Evolutionary conservation across 768 basidiomycete genomes (phyloP).

Genomic region (Dioszegia aurantiaca): DNA sequence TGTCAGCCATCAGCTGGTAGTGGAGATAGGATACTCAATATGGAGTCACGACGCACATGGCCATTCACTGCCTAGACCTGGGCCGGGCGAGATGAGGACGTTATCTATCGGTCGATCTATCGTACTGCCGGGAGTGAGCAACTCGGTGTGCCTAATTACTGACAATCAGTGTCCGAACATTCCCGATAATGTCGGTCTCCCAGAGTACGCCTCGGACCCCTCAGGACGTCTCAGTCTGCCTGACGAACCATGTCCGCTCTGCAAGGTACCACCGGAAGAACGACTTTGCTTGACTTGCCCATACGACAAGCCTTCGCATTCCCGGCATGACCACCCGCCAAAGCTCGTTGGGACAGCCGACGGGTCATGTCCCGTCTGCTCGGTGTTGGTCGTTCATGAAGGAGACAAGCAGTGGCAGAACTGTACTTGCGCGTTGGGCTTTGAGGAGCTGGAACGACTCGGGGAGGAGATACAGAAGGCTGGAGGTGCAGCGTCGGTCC

Average conservation of each 20-base stretch:
- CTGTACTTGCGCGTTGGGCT: constrained; percentile 19
- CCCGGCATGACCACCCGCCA: constrained; percentile 19
- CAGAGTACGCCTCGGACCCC: constrained; percentile 21
- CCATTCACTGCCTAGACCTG: constrained; percentile 13
- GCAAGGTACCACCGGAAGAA: constrained; percentile 17
- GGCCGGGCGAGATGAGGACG: constrained; percentile 23
- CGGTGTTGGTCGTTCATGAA: constrained; percentile 10
- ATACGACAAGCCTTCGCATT: constrained; percentile 5
- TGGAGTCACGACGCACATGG: constrained; percentile 26
- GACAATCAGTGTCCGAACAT: constrained; percentile 21
- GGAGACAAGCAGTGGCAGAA: constrained; percentile 20
- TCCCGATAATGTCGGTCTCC: constrained; percentile 20
- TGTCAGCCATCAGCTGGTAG: constrained; percentile 29
- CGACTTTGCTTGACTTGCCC: constrained; percentile 19
- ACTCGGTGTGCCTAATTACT: background rate
- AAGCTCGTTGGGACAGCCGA: constrained; percentile 18
- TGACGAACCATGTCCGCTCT: constrained; percentile 21
- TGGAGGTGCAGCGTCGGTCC: constrained; percentile 5
- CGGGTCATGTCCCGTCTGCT: constrained; percentile 17
- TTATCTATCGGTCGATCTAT: constrained; percentile 21
- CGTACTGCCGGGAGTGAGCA: constrained; percentile 26
- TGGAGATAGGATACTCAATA: constrained; percentile 33
- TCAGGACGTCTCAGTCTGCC: background rate
- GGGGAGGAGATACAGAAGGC: constrained; percentile 8
- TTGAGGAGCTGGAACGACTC: constrained; percentile 15